Evolutionary conservation across 305 asterid species (phyloP).

Genomic region (Fraxinus paxiana): DNA sequence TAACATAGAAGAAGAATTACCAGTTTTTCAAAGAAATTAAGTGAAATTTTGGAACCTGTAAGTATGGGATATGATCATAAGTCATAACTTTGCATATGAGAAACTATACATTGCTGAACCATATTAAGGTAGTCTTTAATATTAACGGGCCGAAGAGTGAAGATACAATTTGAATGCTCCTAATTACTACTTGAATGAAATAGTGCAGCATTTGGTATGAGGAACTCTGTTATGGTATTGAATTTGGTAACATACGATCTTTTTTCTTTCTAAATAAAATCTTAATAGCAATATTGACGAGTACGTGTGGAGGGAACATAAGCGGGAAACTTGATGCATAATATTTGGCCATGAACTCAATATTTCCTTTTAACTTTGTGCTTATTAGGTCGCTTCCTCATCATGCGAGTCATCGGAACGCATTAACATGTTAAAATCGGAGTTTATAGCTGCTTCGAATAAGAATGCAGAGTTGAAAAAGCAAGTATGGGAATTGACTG

Average conservation of each 20-base stretch:
- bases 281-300: neutral
- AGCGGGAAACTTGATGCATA: neutral
- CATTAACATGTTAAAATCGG: constrained; percentile 39
- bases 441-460: constrained; percentile 39
- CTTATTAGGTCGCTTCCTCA: constrained; percentile 31
- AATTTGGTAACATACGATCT: neutral
- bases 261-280: neutral
- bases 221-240: neutral
- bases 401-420: constrained; percentile 43
- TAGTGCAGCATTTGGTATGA: neutral
- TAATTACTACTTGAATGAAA: neutral
- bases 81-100: neutral
- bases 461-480: constrained; percentile 37
- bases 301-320: neutral
- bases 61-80: neutral
- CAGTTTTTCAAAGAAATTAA: neutral
- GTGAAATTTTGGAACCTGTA: neutral
- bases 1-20: neutral
- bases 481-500: constrained; percentile 35
- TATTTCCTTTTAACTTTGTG: neutral
- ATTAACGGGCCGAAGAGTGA: neutral
- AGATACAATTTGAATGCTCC: neutral
- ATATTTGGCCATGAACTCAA: neutral
- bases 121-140: neutral
- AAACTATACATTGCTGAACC: neutral